Conservation (phyloP, 2,329 filamentous ascomycete species). For the Penicillium sp. region DNA sequence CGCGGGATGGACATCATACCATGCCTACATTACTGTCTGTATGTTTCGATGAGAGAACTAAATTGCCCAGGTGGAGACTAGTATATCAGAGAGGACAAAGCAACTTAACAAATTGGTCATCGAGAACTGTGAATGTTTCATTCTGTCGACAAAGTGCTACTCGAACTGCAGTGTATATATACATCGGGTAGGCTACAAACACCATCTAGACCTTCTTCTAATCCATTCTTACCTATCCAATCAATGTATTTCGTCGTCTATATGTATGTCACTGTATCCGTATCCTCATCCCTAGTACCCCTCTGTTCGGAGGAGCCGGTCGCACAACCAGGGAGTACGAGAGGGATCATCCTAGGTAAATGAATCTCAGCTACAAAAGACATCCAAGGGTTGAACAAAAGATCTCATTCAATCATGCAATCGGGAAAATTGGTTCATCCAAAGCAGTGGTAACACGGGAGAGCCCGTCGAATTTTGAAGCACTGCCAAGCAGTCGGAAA, state of each 20-base stretch:
- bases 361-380: not conserved
- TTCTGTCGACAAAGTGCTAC: too few relatives aligned
- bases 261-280: too few relatives aligned
- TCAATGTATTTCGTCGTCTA: not conserved
- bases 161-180: too few relatives aligned
- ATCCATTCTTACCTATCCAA: not conserved
- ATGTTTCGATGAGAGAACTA: not conserved
- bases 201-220: too few relatives aligned
- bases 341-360: not conserved
- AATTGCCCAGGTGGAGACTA: not conserved
- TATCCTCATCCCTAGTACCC: too few relatives aligned
- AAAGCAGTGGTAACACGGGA: not conserved
- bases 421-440: not conserved
- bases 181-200: too few relatives aligned
- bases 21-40: not conserved
- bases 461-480: slow-evolving; percentile 5
- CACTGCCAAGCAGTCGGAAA: slow-evolving; percentile 3
- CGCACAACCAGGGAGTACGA: not conserved
- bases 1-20: not conserved
- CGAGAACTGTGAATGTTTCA: not conserved
- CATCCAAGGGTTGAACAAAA: too few relatives aligned
- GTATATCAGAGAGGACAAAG: not conserved
- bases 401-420: not conserved
- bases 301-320: too few relatives aligned
- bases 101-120: not conserved